These are phyloP conservation scores for Leptosphaerulina australis DNA, from an alignment of 2,329 filamentous ascomycete species.

Conservation along the genomic window DNA sequence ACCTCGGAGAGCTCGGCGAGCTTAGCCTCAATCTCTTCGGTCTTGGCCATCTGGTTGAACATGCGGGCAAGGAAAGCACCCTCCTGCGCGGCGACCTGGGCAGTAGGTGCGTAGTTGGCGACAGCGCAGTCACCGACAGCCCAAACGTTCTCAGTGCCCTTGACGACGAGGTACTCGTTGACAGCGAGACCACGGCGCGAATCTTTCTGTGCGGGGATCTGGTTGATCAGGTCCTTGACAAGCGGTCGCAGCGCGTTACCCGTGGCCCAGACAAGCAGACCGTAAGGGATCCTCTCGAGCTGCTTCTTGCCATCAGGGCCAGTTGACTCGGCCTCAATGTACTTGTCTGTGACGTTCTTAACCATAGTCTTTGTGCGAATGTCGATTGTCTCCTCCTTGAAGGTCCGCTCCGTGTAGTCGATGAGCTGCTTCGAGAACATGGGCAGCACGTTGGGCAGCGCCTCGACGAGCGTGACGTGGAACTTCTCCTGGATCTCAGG, in stretches of 20 bases:
- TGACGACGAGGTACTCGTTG: slow-evolving; percentile 98
- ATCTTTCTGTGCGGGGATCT: slow-evolving; percentile 93
- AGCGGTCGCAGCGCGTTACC: slow-evolving; percentile 92
- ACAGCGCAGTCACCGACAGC: slow-evolving; percentile 96
- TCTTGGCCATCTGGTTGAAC: slow-evolving; percentile 99
- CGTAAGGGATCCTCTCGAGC: slow-evolving; percentile 83
- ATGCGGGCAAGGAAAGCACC: slow-evolving; percentile 91
- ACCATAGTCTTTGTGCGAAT: slow-evolving; percentile 99
- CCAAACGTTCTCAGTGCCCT: slow-evolving; percentile 97
- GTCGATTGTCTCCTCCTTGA: slow-evolving; percentile 97
- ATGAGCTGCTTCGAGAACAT: slow-evolving; percentile 99
- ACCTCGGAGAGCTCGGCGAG: slow-evolving; percentile 70
- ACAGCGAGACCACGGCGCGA: slow-evolving; percentile 93
- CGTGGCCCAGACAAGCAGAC: slow-evolving; percentile 96
- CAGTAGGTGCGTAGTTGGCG: slow-evolving; percentile 95
- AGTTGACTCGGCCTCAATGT: slow-evolving; percentile 86
- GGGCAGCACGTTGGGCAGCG: slow-evolving; percentile 92
- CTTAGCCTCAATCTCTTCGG: slow-evolving; percentile 77
- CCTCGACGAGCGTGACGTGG: slow-evolving; percentile 96
- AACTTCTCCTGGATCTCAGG: slow-evolving; percentile 94
- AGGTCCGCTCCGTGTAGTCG: slow-evolving; percentile 98
- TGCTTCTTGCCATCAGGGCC: slow-evolving; percentile 85
- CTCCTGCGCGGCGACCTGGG: slow-evolving; percentile 95
- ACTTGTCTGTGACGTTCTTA: slow-evolving; percentile 92
- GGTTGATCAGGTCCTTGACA: slow-evolving; percentile 86